Conservation (phyloP, 2,329 filamentous ascomycete genomes). For the Pseudogymnoascus sp. region DNA sequence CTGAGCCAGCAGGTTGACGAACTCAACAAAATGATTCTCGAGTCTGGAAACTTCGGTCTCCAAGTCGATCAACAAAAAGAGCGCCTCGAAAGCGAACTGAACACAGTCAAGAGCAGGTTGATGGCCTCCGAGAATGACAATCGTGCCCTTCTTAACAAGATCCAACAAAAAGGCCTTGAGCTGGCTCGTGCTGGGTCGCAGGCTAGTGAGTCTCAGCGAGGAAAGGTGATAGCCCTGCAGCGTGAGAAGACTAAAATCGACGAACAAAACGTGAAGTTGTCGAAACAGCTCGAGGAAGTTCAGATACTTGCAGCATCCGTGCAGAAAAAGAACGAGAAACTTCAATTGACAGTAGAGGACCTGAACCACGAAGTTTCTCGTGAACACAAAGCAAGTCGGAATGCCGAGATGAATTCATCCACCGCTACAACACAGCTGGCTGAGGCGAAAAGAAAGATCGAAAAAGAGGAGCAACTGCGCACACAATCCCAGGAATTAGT, state of each 20-base stretch:
- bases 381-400: constrained; percentile 82
- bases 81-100: constrained; percentile 80
- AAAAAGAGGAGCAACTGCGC: constrained; percentile 81
- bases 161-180: constrained; percentile 95
- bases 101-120: constrained; percentile 82
- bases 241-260: constrained; percentile 77
- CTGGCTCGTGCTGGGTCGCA: constrained; percentile 85
- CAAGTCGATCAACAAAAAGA: constrained; percentile 93
- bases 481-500: constrained; percentile 80
- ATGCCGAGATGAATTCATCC: constrained; percentile 81
- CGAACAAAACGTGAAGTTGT: constrained; percentile 72
- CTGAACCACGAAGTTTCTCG: constrained; percentile 84
- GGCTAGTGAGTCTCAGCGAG: constrained; percentile 74
- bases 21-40: constrained; percentile 77
- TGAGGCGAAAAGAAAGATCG: constrained; percentile 80
- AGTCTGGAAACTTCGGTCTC: constrained; percentile 81
- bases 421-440: constrained; percentile 74
- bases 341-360: constrained; percentile 81
- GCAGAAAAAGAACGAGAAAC: constrained; percentile 91
- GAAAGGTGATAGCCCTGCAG: constrained; percentile 68
- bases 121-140: constrained; percentile 95
- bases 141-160: constrained; percentile 85
- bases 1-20: constrained; percentile 76
- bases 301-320: constrained; percentile 76
- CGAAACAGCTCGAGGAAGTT: constrained; percentile 77